Evolutionary conservation across 768 basidiomycete species (phyloP), one percentile per base, ranked within the genome.

Genomic region (Rhodosporidiobolus sp.): DNA sequence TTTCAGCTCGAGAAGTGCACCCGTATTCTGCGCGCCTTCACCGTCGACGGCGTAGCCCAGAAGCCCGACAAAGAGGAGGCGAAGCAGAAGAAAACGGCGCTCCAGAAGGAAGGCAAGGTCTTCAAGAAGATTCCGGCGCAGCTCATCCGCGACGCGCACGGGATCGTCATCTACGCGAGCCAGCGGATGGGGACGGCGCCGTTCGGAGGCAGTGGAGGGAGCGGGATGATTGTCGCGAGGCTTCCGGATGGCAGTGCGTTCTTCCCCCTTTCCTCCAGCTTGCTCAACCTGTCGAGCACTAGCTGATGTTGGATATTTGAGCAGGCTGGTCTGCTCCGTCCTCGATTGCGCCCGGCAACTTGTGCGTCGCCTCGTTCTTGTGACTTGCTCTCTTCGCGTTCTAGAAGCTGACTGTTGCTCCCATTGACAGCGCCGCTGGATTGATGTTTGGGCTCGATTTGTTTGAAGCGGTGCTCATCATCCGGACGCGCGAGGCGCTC

Each of bases 1-100:
- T 43, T 32, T 30, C 73, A 76, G 58, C 66, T 76, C 61, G 69
- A 76, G 19, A 77, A 77, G 63, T 67, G 67, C 43, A 67, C 67
- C 9, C 68, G 76, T 11, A 78, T 79, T 63, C 59, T 79, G 1
- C 71, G 76, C 11, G 73, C 76, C 14, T 79, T 79, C 63, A 78
- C 77, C 2, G 78, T 72, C 35, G 70, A 72, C 26, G 70, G 70
- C 4, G 32, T 72, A 19, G 70, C 49, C 45, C 52, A 38, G 14
- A 46, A 35, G 19, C n/a, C n/a, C n/a, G n/a, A n/a, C n/a, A n/a
- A n/a, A n/a, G 54, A 48, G 22, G 52, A 50, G 35, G 59, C 61
- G n/a, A 64, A 64, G 59, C 43, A 63, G 24, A 28, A n/a, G 38
- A 59, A 16, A 17, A 57, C 49, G 49, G 67, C 63, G 11, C 10